Evolutionary conservation across 2,329 filamentous ascomycete genomes (phyloP).

Genomic region (Ceratocystis diversiconidia): DNA sequence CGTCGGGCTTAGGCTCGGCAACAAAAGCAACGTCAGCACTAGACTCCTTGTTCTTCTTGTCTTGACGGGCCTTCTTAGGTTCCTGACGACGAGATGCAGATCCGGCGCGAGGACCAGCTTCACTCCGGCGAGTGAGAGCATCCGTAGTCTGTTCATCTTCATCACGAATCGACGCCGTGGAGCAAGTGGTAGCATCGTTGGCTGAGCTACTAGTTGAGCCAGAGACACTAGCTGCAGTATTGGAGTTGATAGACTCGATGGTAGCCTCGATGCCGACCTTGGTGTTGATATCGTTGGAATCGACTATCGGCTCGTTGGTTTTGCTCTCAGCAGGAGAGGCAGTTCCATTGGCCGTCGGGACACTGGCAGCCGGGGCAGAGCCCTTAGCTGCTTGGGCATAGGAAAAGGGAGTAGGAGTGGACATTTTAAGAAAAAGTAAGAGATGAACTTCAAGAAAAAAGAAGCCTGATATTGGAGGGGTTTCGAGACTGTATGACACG

Average conservation of each 20-base stretch:
- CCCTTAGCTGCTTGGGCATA: slow-evolving; percentile 88
- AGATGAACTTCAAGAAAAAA: background rate
- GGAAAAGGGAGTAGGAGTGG: slow-evolving; percentile 55
- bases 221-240: slow-evolving; percentile 18
- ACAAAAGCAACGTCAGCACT: slow-evolving; percentile 20
- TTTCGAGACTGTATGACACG: background rate
- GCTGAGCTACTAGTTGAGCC: slow-evolving; percentile 18
- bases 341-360: slow-evolving; percentile 3
- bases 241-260: slow-evolving; percentile 8
- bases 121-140: slow-evolving; percentile 30
- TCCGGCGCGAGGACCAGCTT: slow-evolving; percentile 20
- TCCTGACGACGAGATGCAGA: slow-evolving; percentile 21
- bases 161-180: slow-evolving; percentile 29
- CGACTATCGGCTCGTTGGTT: slow-evolving; percentile 11
- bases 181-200: slow-evolving; percentile 22
- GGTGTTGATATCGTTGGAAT: slow-evolving; percentile 15
- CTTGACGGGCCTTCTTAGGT: slow-evolving; percentile 35
- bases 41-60: slow-evolving; percentile 44
- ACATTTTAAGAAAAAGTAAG: slow-evolving; percentile 28
- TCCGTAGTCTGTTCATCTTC: slow-evolving; percentile 29
- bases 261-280: background rate
- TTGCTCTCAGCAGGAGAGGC: background rate
- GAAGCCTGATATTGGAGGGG: slow-evolving; percentile 4
- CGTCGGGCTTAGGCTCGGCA: slow-evolving; percentile 38
- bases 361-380: slow-evolving; percentile 9